Base-by-base conservation (phyloP, 2,329 filamentous ascomycete genomes). In the Fusarium sp. region DNA sequence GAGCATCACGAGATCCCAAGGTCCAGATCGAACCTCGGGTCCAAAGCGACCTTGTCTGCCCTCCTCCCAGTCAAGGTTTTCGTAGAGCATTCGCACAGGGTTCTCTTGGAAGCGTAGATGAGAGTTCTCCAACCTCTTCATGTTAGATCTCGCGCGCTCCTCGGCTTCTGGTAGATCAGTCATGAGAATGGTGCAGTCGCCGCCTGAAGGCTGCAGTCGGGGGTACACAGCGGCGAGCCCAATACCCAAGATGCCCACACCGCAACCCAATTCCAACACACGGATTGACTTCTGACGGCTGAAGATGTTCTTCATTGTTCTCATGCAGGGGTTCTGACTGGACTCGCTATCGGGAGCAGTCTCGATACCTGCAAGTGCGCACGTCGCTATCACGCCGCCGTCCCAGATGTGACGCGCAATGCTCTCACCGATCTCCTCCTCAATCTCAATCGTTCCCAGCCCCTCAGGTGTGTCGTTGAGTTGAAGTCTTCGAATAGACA, bases 371-470 rank as follows among this genome's bases (percentile, higher is more conserved):
- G 77, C 78, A 33, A 83, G 74, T 44, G 78, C 78, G 30, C 80
- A 80, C 24, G 82, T 72, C 3, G 85, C 84, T 11, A 87, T 81
- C 15, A 90, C 80, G 2, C 88, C 88, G 3, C 84, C 88, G 58
- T 90, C 88, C 88, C 88, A 90, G 11, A 90, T 82, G 67, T 90
- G 88, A 6, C 88, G 84, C 1, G 88, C 88, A 61, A 90, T 90
- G 75, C 87, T 89, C 79, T 90, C 88, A 20, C 87, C 88, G 15
- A 90, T 85, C 58, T 89, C 87, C 67, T 90, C 89, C 59, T 87
- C 85, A 9, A 90, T 79, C 33, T 85, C 81, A 13, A 88, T 68
- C 15, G 70, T 73, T 1, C 78, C 73, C 6, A 78, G 50, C 22
- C 70, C 70, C 14, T 75, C 74, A 4, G 71, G 35, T 2, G 67